These are phyloP conservation scores for Pistacia integerrima DNA, from an alignment of 345 rosid genomes.

Conservation along the genomic window DNA sequence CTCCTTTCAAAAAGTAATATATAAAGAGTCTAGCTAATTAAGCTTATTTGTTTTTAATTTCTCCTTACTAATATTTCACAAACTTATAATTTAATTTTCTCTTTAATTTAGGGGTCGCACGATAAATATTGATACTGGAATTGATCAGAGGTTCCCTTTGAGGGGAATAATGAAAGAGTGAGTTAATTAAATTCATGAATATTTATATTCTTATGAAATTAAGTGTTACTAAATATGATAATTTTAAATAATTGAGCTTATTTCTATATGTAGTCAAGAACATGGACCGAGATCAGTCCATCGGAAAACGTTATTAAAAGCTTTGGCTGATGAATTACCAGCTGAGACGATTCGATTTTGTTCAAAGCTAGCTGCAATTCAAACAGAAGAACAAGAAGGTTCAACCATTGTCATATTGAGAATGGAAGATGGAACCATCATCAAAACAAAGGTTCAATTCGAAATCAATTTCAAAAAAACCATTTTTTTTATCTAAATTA, in stretches of 20 bases:
- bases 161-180: background rate
- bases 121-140: background rate
- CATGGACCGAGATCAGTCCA: conserved; percentile 27
- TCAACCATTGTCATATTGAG: conserved; percentile 18
- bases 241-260: too few species aligned
- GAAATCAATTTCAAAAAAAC: background rate
- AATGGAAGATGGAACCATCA: conserved; percentile 35
- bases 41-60: background rate
- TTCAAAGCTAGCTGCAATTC: conserved; percentile 28
- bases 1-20: background rate
- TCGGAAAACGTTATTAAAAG: conserved; percentile 30
- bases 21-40: too few species aligned
- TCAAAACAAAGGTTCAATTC: conserved; percentile 37
- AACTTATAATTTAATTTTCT: background rate
- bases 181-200: background rate
- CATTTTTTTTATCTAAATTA: too few species aligned
- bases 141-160: background rate
- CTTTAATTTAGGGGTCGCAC: background rate
- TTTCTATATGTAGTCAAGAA: background rate
- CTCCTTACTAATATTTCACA: background rate
- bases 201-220: too few species aligned
- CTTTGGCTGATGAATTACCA: conserved; percentile 40
- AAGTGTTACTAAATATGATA: too few species aligned
- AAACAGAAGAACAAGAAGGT: conserved; percentile 15
- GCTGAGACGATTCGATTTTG: conserved; percentile 32